Percentiles rank a stretch among this genome's conserved stretches.
phyloP scores from a whole-genome alignment of 2,329 filamentous ascomycete genomes.

The Aspergillus glaucus region DNA sequence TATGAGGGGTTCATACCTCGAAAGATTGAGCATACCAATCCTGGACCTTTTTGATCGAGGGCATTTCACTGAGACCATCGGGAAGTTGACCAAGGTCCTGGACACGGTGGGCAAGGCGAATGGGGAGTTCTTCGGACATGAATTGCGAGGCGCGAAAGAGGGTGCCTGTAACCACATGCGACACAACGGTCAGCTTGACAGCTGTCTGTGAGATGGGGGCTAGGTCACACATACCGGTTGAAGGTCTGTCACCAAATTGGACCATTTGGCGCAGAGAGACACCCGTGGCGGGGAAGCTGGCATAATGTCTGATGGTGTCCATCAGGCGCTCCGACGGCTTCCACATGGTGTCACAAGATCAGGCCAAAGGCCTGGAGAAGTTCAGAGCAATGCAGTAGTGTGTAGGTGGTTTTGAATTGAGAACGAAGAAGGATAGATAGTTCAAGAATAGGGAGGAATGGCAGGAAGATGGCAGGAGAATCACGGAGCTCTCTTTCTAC shows the following conservation, averaged over 20 bases:
- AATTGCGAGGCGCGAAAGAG: conserved; percentile 97
- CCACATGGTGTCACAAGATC: conserved; percentile 62
- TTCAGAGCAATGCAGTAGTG: neutral
- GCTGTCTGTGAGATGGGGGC: neutral
- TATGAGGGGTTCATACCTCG: conserved; percentile 59
- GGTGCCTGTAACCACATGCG: conserved; percentile 56
- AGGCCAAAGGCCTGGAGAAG: conserved; percentile 24
- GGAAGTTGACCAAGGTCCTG: conserved; percentile 88
- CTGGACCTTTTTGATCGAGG: conserved; percentile 86
- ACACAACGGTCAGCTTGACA: neutral
- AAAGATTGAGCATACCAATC: conserved; percentile 99
- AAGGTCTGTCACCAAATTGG: conserved; percentile 92
- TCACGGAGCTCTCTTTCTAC: conserved; percentile 16
- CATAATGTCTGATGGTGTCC: conserved; percentile 96
- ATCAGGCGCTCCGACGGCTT: conserved; percentile 84
- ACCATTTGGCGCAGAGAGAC: conserved; percentile 98
- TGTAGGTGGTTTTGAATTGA: neutral
- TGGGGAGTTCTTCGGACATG: conserved; percentile 94
- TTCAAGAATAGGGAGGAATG: conserved; percentile 2
- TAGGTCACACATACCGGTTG: conserved; percentile 58
- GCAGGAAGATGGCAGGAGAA: conserved; percentile 8
- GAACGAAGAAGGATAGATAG: neutral
- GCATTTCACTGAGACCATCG: conserved; percentile 96
- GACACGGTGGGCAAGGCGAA: conserved; percentile 90
- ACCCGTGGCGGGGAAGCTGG: conserved; percentile 92